A percentile compares a stretch with the other conserved stretches of the same genome.
Conservation (phyloP, 2,329 filamentous ascomycete species). For the Aspergillus tanneri region DNA sequence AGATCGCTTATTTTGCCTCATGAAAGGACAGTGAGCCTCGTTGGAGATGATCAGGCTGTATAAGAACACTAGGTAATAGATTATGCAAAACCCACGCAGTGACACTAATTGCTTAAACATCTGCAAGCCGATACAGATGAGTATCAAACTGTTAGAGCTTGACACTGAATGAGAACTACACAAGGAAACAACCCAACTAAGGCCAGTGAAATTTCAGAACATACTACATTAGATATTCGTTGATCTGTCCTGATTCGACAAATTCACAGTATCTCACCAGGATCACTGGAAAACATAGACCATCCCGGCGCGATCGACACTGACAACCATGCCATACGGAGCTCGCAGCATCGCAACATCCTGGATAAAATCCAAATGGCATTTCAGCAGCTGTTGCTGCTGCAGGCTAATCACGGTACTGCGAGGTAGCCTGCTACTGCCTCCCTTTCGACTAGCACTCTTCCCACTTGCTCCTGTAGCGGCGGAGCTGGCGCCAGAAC, state of each 20-base stretch:
- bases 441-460: conserved; percentile 37
- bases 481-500: conserved; percentile 23
- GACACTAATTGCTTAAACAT: no score
- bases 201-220: neutral
- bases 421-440: conserved; percentile 57
- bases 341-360: conserved; percentile 86
- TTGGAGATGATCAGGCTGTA: no score
- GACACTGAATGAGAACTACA: no score
- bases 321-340: conserved; percentile 90
- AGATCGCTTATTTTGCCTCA: no score
- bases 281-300: conserved; percentile 73
- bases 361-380: conserved; percentile 81
- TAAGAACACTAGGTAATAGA: no score
- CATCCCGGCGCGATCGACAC: conserved; percentile 82
- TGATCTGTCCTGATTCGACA: neutral
- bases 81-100: no score
- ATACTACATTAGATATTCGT: neutral
- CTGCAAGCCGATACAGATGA: no score
- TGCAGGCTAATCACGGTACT: conserved; percentile 83
- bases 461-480: conserved; percentile 24
- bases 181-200: neutral
- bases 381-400: conserved; percentile 80
- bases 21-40: no score
- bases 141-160: no score
- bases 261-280: conserved; percentile 1